Base-by-base conservation (phyloP, 2,329 filamentous ascomycete genomes). In the Zymoseptoria ardabiliae region DNA sequence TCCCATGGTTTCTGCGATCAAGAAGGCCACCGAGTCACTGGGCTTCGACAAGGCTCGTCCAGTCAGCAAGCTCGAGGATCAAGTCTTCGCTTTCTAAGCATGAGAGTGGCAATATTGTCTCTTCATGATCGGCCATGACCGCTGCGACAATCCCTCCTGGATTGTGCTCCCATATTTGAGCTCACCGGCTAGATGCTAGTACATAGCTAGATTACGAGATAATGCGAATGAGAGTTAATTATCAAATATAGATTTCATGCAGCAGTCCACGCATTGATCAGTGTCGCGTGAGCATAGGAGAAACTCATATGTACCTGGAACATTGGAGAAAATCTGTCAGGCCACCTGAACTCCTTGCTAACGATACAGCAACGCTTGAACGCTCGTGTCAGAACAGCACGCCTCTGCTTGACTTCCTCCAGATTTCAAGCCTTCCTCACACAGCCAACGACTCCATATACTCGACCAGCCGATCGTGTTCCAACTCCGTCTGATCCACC, bases 1-100 rank as follows among this genome's bases (percentile, higher is more conserved):
- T 59, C 94, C 94, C 55, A 99, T 99, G 94, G 84, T 97, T 65
- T 89, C 88, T 70, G 93, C 91, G 55, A 88, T 97, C 81, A 99
- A 99, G 89, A 97, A 97, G 84, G 85, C 91, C 6, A 88, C 92
- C 55, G 91, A 95, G 78, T 82, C 85, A 64, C 82, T 97, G 20
- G 94, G 94, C 60, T 99, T 88, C 81, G 84, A 90, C 72, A 97
- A 97, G 83, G 90, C 94, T 50, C 85, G 87, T 62, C 91, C 93
- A 51, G 92, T 97, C 70, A 97, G 92, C 86, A 97, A 97, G 85
- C 86, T 97, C 57, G 89, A 93, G 74, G 94, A 99, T 76, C 94
- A 97, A 77, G 90, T 99, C 68, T 99, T 99, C 80, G 91, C 90
- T 72, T 99, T 99, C 78, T 91, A 73, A 25, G 22, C 51, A 13